Conservation (phyloP, 1,284 basidiomycete species). For the Inonotus hispidus region DNA sequence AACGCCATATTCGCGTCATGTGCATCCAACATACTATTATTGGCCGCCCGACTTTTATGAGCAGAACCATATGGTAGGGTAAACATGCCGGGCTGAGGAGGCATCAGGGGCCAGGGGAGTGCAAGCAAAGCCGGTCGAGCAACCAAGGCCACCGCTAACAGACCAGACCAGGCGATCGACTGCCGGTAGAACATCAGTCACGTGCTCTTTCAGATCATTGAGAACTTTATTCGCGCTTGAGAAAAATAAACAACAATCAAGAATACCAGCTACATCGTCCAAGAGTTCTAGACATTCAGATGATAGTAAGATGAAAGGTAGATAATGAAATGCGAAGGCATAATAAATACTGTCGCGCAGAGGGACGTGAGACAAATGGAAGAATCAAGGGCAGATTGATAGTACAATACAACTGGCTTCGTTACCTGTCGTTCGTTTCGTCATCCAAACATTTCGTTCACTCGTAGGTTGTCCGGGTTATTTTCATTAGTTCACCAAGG, state of each 20-base stretch:
- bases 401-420: not conserved
- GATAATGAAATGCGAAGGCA: not conserved
- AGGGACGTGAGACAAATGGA: not conserved
- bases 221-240: not conserved
- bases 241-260: not conserved
- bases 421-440: not conserved
- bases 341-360: not conserved
- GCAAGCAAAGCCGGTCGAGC: not conserved
- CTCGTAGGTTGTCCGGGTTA: not conserved
- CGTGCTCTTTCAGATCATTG: not conserved
- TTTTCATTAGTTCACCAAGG: conserved; percentile 6
- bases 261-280: conserved; percentile 1
- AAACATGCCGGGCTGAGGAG: conserved; percentile 49
- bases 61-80: conserved; percentile 40
- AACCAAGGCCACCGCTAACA: not conserved
- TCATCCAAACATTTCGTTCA: not conserved
- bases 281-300: conserved; percentile 3
- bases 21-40: conserved; percentile 11
- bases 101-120: conserved; percentile 26
- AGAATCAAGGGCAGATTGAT: not conserved
- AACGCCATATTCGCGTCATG: conserved; percentile 20
- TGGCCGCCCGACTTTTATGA: conserved; percentile 35
- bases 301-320: not conserved
- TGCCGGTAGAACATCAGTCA: not conserved
- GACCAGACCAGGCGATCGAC: not conserved